phyloP scores from a whole-genome alignment of 768 basidiomycete species.

The Pleurotus tuoliensis region DNA sequence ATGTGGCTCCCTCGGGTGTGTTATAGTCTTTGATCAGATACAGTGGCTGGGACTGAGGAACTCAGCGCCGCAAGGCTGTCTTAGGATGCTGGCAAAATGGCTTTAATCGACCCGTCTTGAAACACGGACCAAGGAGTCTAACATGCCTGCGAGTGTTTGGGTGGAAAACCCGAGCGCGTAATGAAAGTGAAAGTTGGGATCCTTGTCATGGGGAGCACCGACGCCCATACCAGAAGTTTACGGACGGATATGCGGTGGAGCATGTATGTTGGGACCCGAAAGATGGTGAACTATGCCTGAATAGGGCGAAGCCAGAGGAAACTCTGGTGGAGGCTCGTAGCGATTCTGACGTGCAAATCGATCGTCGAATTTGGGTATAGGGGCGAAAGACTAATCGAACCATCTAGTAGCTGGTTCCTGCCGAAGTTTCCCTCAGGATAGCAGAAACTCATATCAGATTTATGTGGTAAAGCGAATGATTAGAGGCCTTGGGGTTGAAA shows the following conservation, averaged over 20 bases:
- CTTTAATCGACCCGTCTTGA: constrained; percentile 80
- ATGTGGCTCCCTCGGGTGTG: constrained; percentile 65
- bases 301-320: constrained; percentile 93
- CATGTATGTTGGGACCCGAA: constrained; percentile 85
- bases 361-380: constrained; percentile 94
- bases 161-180: constrained; percentile 87
- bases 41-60: constrained; percentile 57
- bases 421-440: constrained; percentile 75
- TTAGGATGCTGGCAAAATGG: constrained; percentile 76
- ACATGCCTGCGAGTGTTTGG: constrained; percentile 80
- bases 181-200: constrained; percentile 71
- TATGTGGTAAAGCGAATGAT: constrained; percentile 84
- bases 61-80: constrained; percentile 56
- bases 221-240: constrained; percentile 73
- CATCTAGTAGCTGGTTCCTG: constrained; percentile 77
- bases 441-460: constrained; percentile 61
- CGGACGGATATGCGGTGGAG: constrained; percentile 76
- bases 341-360: constrained; percentile 96
- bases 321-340: constrained; percentile 95
- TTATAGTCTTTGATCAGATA: constrained; percentile 60
- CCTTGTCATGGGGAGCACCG: constrained; percentile 64
- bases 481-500: constrained; percentile 89
- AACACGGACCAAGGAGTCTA: constrained; percentile 87
- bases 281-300: constrained; percentile 88
- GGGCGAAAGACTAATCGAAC: constrained; percentile 95